These are phyloP conservation scores for Boletus edulis DNA, from an alignment of 768 basidiomycete genomes.

Conservation along the genomic window DNA sequence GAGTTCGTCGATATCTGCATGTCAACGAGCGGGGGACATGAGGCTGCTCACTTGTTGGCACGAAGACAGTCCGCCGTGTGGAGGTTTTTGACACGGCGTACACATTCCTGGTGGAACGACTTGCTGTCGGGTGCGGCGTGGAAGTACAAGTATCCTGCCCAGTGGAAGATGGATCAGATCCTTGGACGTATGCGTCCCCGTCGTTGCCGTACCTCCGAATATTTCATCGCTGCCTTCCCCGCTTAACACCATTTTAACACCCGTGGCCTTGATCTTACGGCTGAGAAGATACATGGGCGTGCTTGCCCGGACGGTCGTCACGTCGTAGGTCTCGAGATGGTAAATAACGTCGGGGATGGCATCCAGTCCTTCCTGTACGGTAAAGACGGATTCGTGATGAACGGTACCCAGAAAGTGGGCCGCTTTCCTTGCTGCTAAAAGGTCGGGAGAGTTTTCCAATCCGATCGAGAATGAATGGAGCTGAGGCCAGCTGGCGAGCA, in stretches of 20 bases:
- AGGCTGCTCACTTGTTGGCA: conserved; percentile 84
- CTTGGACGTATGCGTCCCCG: not conserved
- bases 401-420: conserved; percentile 92
- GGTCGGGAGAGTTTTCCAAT: conserved; percentile 91
- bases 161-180: conserved; percentile 3
- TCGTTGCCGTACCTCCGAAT: conserved; percentile 67
- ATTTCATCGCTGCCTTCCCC: conserved; percentile 99
- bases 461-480: conserved; percentile 98
- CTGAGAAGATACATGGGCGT: conserved; percentile 99
- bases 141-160: conserved; percentile 94
- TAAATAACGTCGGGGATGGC: conserved; percentile 97
- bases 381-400: conserved; percentile 98
- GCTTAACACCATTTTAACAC: conserved; percentile 98
- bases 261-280: conserved; percentile 99
- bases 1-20: conserved; percentile 5
- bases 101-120: conserved; percentile 94
- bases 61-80: conserved; percentile 97
- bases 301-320: conserved; percentile 95
- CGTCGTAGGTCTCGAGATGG: conserved; percentile 98
- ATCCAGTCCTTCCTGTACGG: conserved; percentile 96
- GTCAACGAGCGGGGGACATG: not conserved
- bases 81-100: conserved; percentile 94
- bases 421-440: conserved; percentile 89
- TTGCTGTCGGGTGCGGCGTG: conserved; percentile 89
- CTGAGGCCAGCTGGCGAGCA: conserved; percentile 88